Evolutionary conservation across 306 rosid species (phyloP).

Genomic region (Cucurbita maxima): DNA sequence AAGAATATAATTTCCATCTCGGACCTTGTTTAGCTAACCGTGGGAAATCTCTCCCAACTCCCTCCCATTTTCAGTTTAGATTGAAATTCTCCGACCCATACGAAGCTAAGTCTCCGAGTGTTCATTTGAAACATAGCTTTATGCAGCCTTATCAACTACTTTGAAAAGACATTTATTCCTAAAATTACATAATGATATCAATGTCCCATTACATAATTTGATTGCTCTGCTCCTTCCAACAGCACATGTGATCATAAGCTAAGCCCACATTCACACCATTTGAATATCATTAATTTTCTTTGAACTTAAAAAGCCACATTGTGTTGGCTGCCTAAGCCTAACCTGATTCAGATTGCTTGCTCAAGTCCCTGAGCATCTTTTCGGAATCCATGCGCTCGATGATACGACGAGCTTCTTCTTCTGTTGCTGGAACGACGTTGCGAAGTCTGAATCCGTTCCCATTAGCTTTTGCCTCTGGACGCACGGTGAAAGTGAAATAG

Average conservation of each 20-base stretch:
- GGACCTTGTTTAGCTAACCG: too few relatives aligned
- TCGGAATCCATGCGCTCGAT: slow-evolving; percentile 78
- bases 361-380: slow-evolving; percentile 1
- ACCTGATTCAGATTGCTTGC: neutral
- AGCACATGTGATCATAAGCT: neutral
- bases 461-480: slow-evolving; percentile 63
- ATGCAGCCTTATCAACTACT: too few relatives aligned
- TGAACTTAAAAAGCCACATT: neutral
- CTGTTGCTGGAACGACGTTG: slow-evolving; percentile 83
- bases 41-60: too few relatives aligned
- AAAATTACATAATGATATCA: too few relatives aligned
- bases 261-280: neutral
- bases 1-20: too few relatives aligned
- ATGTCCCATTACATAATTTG: neutral
- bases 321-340: neutral
- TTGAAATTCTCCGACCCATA: too few relatives aligned
- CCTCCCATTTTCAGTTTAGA: too few relatives aligned
- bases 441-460: slow-evolving; percentile 42
- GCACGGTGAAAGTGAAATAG: slow-evolving; percentile 73
- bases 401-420: slow-evolving; percentile 78
- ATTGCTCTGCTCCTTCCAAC: neutral
- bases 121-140: too few relatives aligned
- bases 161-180: too few relatives aligned
- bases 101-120: too few relatives aligned
- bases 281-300: neutral